Percentiles rank a stretch among this genome's conserved stretches.
phyloP scores from a whole-genome alignment of 441 rosid species.

The Melastoma candidum region DNA sequence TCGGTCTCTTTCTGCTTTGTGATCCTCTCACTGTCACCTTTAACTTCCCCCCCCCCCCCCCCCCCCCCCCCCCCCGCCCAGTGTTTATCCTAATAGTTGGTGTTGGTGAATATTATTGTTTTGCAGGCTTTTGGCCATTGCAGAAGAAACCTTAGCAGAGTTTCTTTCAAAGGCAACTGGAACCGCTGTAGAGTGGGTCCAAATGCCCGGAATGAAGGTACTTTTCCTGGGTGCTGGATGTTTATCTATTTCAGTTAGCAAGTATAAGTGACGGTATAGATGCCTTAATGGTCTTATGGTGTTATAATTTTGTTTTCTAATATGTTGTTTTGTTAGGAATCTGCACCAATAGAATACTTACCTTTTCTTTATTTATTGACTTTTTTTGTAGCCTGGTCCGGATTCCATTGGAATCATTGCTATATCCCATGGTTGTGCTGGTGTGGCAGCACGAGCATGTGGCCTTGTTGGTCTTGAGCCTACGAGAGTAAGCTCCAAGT shows the following conservation, averaged over 20 bases:
- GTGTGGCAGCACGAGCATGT: conserved; percentile 99
- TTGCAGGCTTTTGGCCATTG: conserved; percentile 97
- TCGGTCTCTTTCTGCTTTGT: conserved; percentile 9
- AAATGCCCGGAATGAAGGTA: conserved; percentile 99
- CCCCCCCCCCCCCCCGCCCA: conserved; percentile 18
- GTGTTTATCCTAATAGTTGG: conserved; percentile 19
- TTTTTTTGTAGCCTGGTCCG: conserved; percentile 93
- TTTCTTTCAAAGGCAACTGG: conserved; percentile 99
- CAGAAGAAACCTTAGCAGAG: conserved; percentile 99
- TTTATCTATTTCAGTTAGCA: no score
- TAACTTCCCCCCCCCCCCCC: no score
- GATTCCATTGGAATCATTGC: conserved; percentile 99
- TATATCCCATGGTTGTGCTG: conserved; percentile 99
- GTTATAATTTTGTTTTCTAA: no score
- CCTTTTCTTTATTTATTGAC: conserved; percentile 2
- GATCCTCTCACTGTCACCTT: neutral
- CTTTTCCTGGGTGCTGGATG: neutral
- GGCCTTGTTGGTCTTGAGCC: conserved; percentile 99
- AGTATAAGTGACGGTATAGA: no score
- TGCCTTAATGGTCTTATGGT: no score
- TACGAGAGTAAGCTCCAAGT: conserved; percentile 59
- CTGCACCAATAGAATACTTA: neutral
- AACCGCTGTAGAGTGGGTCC: conserved; percentile 99
- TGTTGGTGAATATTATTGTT: conserved; percentile 5
- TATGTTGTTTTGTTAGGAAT: no score